Evolutionary conservation across 768 basidiomycete species (phyloP), one percentile per base, ranked within the genome.

Genomic region (Pisolithus albus): DNA sequence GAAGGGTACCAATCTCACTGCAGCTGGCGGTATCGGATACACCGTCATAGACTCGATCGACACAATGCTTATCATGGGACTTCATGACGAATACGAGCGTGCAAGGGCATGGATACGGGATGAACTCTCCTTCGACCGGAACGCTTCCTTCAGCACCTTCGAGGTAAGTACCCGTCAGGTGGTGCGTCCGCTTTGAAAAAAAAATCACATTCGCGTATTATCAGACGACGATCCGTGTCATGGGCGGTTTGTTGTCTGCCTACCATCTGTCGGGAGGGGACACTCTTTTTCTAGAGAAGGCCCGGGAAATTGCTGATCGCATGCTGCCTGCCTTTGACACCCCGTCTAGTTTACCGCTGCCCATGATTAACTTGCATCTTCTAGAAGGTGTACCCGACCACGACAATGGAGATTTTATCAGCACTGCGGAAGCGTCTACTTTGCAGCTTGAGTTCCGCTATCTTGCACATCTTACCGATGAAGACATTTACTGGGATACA

Each of bases 381-480:
- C 67, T 76, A 10, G 60, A 77, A 56, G 92, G 87, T 1, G 72
- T 83, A 5, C 72, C 78, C 0, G 82, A 88, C 52, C 54, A 41
- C 0, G 81, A 83, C 51, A 82, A 82, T 53, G 70, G 74, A 3
- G 80, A 79, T 1, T 67, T 87, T 13, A 80, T 86, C 45, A 86
- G 84, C 58, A 84, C 89, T 10, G 89, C 94, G 0, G 94, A 97
- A 64, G 84, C 83, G n/a, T 80, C 84, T 7, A 94, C 90, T 0
- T 70, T 95, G 21, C 92, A 96, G 66, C 79, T 98, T 18, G 94
- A 96, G 67, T 83, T 97, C 62, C 81, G 85, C 57, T 95, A 96
- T 65, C 74, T 98, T n/a, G 82, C 82, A 46, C 66, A 82, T 53
- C 64, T 96, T 41, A 91, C 89, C 0, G 88, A 79, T 10, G 81